Evolutionary conservation across 768 basidiomycete genomes (phyloP).

Genomic region (Termitomyces heimii): DNA sequence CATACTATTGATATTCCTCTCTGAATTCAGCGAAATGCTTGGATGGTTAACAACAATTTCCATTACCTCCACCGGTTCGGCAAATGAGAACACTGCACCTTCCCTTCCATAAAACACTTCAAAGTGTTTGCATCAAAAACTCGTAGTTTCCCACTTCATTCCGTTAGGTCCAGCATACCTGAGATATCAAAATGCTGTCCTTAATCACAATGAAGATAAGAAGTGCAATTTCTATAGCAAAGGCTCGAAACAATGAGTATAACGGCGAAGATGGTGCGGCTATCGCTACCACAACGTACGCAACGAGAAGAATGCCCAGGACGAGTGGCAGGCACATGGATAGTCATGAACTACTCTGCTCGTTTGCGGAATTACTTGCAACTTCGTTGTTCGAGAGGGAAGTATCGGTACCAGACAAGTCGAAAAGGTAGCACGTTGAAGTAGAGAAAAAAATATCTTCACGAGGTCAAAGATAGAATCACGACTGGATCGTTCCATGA

Average conservation of each 20-base stretch:
- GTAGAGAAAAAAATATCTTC: background rate
- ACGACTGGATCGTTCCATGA: background rate
- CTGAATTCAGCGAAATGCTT: background rate
- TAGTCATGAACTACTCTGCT: background rate
- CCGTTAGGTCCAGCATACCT: background rate
- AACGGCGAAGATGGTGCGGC: background rate
- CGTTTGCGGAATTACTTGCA: background rate
- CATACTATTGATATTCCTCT: background rate
- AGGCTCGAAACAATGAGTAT: background rate
- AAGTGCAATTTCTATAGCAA: background rate
- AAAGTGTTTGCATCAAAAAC: background rate
- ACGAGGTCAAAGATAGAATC: background rate
- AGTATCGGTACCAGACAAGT: background rate
- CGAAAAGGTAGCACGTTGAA: background rate
- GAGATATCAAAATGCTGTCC: background rate
- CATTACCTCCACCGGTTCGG: too few species aligned
- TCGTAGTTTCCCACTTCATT: background rate
- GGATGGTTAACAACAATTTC: background rate
- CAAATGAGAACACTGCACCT: too few species aligned
- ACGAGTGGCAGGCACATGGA: background rate
- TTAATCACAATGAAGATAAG: background rate
- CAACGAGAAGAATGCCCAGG: background rate
- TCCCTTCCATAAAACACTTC: background rate
- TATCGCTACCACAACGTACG: background rate
- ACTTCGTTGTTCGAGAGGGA: background rate